Conservation (phyloP, 1,284 basidiomycete genomes). For the Trichosporon sp. region DNA sequence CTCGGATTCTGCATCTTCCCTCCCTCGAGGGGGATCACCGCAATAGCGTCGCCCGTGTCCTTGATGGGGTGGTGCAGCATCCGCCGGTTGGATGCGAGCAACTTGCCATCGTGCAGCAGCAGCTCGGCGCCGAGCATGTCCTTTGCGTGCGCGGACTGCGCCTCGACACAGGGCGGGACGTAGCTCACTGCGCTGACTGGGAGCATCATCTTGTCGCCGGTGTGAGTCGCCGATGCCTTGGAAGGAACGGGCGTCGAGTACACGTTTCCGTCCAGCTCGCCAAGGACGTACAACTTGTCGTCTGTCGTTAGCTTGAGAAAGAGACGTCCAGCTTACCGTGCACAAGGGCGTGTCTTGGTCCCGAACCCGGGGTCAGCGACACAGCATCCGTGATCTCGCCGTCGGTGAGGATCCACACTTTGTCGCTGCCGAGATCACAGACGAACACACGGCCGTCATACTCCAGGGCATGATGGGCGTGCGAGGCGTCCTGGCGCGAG, state of each 20-base stretch:
- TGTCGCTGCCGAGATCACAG: conserved; percentile 43
- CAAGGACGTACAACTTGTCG: conserved; percentile 42
- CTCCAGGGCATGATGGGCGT: conserved; percentile 44
- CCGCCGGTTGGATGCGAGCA: conserved; percentile 45
- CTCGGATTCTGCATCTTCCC: conserved; percentile 24
- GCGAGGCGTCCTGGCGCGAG: conserved; percentile 42
- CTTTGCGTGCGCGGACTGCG: background rate
- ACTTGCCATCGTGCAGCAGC: conserved; percentile 24
- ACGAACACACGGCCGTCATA: conserved; percentile 34
- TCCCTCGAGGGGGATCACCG: conserved; percentile 34
- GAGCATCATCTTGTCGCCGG: background rate
- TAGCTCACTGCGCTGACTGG: conserved; percentile 24
- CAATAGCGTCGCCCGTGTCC: conserved; percentile 39
- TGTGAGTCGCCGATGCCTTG: conserved; percentile 21
- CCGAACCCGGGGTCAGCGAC: conserved; percentile 23
- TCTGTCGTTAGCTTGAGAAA: conserved; percentile 16
- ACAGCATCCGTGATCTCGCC: conserved; percentile 13
- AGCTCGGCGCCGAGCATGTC: conserved; percentile 43
- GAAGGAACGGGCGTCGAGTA: conserved; percentile 33
- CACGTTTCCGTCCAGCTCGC: conserved; percentile 38
- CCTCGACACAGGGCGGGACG: background rate
- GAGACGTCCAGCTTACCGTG: conserved; percentile 28
- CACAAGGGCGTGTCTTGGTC: conserved; percentile 41
- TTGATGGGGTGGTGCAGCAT: conserved; percentile 30
- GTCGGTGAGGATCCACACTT: conserved; percentile 35